Base-by-base conservation (phyloP, 2,329 filamentous ascomycete species). In the Neocucurbitaria cava region DNA sequence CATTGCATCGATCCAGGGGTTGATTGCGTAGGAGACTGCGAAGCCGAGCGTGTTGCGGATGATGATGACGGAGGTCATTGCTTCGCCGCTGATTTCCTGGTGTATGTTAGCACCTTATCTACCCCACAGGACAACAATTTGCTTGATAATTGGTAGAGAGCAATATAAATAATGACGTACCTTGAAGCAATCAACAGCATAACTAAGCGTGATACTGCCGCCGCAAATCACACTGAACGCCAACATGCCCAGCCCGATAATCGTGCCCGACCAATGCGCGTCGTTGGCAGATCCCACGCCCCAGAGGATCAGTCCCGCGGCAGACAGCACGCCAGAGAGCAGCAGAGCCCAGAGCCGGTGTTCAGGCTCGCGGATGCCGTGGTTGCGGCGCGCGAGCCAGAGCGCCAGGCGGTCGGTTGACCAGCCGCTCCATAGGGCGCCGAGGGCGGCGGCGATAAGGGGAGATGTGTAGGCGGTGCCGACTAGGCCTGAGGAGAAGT, bases 21-120 rank as follows among this genome's bases (percentile, higher is more conserved):
- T 49, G 21, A 49, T 49, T 2, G 35, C 46, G 20, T 49, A 49
- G 8, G 36, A 41, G 6, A 41, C 38, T 4, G 46, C 46, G 24
- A 49, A 49, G 13, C 38, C 38, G 21, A 49, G 13, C 10, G 46
- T 49, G 20, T 49, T 49, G 21, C 46, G 36, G 18, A 49, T 49
- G 24, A 33, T 31, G 18, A 42, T 49, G 11, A 49, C 30, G 11
- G 36, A 42, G 46, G 38, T 42, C 46, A 49, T 41, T 15, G 23
- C n/a, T 20, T 49, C 46, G 13, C 31, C 31, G 4, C 13, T 17
- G 15, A 35, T 35, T 35, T 35, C 31, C 31, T 17, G 13, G 5
- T n/a, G 31, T 13, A n/a, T 15, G 13, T 35, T 35, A 35, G 31
- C 31, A 4, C n/a, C n/a, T n/a, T n/a, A n/a, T n/a, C n/a, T n/a